Evolutionary conservation across 1,139 yeast genomes (phyloP).

Genomic region (Candida smagusa): DNA sequence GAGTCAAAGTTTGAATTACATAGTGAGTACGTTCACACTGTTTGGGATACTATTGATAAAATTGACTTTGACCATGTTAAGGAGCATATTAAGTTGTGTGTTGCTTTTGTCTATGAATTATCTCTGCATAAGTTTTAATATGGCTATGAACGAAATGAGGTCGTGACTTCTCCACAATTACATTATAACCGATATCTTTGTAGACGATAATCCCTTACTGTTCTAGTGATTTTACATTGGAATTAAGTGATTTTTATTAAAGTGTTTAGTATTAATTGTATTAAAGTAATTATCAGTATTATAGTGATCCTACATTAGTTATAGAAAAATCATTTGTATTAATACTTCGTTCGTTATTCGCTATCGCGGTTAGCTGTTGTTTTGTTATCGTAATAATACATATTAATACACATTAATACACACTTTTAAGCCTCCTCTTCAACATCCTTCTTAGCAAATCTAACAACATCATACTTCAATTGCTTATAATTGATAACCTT

Average conservation of each 20-base stretch:
- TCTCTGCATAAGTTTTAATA: constrained; percentile 3
- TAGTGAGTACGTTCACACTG: constrained; percentile 71
- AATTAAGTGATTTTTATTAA: too few species aligned
- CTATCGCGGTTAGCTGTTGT: not conserved
- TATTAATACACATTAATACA: not conserved
- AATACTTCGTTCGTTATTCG: too few species aligned
- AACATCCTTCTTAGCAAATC: constrained; percentile 31
- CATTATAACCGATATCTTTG: too few species aligned
- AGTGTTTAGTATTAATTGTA: too few species aligned
- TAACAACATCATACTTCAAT: constrained; percentile 35
- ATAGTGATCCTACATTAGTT: too few species aligned
- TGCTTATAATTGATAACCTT: constrained; percentile 34
- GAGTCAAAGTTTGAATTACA: constrained; percentile 67
- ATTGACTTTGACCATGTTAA: constrained; percentile 66
- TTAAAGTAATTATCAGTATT: too few species aligned
- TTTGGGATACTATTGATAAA: constrained; percentile 77
- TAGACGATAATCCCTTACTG: too few species aligned
- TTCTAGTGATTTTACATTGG: too few species aligned
- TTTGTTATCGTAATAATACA: not conserved
- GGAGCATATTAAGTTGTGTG: constrained; percentile 72
- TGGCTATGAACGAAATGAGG: not conserved
- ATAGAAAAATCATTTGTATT: too few species aligned
- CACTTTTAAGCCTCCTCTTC: constrained; percentile 8
- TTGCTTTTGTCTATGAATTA: constrained; percentile 70
- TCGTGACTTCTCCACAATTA: too few species aligned